Evolutionary conservation across 148 eudicot genomes (phyloP), one percentile per base, ranked within the genome.

Genomic region (Pharnaceum exiguum): DNA sequence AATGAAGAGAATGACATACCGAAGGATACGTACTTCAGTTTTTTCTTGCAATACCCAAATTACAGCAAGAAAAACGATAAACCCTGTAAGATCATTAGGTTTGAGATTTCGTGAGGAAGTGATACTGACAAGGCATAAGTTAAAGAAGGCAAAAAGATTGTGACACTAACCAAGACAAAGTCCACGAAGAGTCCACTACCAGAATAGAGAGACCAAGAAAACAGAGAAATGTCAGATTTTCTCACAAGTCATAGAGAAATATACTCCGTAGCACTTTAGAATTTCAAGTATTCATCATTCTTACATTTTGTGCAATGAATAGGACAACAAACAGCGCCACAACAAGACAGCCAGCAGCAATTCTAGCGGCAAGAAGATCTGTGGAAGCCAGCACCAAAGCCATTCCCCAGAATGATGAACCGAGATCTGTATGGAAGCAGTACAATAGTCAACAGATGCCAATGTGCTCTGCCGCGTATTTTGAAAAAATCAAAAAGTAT

Each of bases 351-450:
- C 95, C 99, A 67, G 99, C 99, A 64, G 96, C 96, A 30, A 93
- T 86, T 76, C 82, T 82, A 51, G 99, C 82, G 15, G 95, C 67
- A 17, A 89, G 69, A 63, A 89, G 83, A 71, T 79, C 80, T 67
- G 99, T 93, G 46, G 96, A 93, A 55, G 99, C 83, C 28, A 93
- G 88, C 50, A 93, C 81, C 69, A 93, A 82, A 75, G 66, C 57
- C 99, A 93, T 93, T 59, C 99, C 99, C 99, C 99, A 93, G 67
- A 93, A 93, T 63, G 99, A 93, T 55, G 99, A 93, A 25, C 99
- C 99, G 60, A 93, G 96, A 78, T 93, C 99, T 93, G 67, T 18
- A 23, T 5, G 33, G 12, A 64, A 50, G 28, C 30, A 68, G 15
- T 12, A 39, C 33, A 10, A 8, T 6, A 35, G 7, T 35, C 12